Base-by-base conservation (phyloP, 164 flowering plant genomes). In the Sextonia rubra region DNA sequence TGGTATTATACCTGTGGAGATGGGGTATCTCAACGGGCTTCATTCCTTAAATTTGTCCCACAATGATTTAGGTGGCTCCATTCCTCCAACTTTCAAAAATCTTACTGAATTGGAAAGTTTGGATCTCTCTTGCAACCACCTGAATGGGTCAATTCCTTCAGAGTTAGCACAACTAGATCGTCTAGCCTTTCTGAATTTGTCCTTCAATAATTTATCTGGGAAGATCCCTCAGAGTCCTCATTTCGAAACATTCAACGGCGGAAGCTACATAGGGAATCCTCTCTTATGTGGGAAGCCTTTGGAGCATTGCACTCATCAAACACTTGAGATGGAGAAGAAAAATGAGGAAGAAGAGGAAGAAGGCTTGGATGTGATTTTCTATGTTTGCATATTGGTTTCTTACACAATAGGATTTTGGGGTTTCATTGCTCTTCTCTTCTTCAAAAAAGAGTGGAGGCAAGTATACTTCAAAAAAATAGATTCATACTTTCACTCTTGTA, bases 371-470 rank as follows among this genome's bases (percentile, higher is more conserved):
- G 22, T 58, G 23, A 58, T n/a, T 0, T 32, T 32, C 44, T 55
- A 55, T 55, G 60, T 20, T 55, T 55, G 60, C 12, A 17, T 55
- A 15, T 0, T 55, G 60, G 60, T 55, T 55, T 55, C 60, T 55
- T 20, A 55, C 3, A 17, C 60, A 17, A 55, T 55, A 55, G 60
- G 60, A 15, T 55, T 55, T 55, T 55, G 60, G 60, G 60, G 60
- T 55, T 55, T 55, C 60, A 55, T 55, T 55, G 60, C 60, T 55
- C 60, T 55, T 4, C 60, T 55, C 60, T 55, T 55, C 60, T 55
- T 55, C 20, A 55, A 20, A 55, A 14, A 55, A 55, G 60, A 20
- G 17, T 55, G 60, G 60, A 55, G 60, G 60, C 60, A 55, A 14
- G 17, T 20, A 20, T 55, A 55, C 60, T 55, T 55, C n/a, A 55